A percentile compares a stretch with the other conserved stretches of the same genome.
These are phyloP conservation scores for Chiua sp. DNA, from an alignment of 1,284 basidiomycete species.

Conservation along the genomic window DNA sequence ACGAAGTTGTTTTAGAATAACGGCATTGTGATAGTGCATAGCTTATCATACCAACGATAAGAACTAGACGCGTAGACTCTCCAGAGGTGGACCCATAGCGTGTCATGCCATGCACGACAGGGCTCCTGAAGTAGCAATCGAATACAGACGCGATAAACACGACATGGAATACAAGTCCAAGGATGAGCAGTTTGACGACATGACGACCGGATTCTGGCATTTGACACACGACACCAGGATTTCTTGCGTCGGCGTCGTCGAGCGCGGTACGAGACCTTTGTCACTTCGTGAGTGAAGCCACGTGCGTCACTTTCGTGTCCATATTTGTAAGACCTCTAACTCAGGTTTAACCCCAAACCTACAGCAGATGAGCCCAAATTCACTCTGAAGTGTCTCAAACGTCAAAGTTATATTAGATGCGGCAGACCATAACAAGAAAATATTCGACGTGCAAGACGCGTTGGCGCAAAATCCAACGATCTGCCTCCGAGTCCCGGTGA, in stretches of 20 bases:
- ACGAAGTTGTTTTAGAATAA: not conserved
- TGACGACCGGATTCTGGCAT: constrained; percentile 23
- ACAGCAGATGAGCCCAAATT: too few relatives aligned
- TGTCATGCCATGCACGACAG: constrained; percentile 77
- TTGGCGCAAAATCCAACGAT: constrained; percentile 65
- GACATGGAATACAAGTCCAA: constrained; percentile 79
- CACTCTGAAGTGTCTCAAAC: too few relatives aligned
- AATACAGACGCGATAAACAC: constrained; percentile 80
- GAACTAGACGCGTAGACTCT: constrained; percentile 76
- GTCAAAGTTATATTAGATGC: too few relatives aligned
- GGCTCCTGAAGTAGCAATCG: constrained; percentile 89
- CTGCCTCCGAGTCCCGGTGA: too few relatives aligned
- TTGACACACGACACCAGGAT: constrained; percentile 4
- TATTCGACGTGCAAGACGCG: constrained; percentile 68
- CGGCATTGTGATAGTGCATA: not conserved
- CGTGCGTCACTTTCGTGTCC: not conserved
- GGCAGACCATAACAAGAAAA: too few relatives aligned
- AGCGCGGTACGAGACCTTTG: not conserved
- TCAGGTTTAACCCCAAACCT: too few relatives aligned
- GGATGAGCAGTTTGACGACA: constrained; percentile 51
- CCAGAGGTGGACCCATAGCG: constrained; percentile 51
- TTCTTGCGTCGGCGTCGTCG: not conserved
- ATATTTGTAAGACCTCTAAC: not conserved
- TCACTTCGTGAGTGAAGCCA: too few relatives aligned
- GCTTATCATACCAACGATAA: constrained; percentile 71